Evolutionary conservation across 2,329 filamentous ascomycete genomes (phyloP), one percentile per base, ranked within the genome.

Genomic region (Colletotrichum sp.): DNA sequence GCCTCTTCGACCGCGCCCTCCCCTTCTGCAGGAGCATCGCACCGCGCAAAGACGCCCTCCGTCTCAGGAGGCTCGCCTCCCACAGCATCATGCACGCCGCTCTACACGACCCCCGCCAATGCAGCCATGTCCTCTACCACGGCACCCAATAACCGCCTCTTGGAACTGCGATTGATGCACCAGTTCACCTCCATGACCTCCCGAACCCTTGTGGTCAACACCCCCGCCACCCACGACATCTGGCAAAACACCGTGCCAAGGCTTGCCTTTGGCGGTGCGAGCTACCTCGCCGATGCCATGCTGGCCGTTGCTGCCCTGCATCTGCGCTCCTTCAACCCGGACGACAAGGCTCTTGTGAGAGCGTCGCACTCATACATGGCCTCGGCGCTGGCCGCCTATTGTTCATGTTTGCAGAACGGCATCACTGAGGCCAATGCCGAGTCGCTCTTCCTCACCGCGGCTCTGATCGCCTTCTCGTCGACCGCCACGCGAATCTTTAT

Each of bases 381-480:
- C 5, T 92, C 91, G 15, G 91, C 91, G 5, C 84, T 93, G 55
- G 88, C 89, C 52, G 89, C 92, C 73, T 93, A 93, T 80, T 90
- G 91, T 75, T 85, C 87, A 4, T 87, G 88, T 1, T 84, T 93
- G 34, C 89, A 88, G 60, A 84, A 85, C 36, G 92, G 92, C 30
- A 91, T 93, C 73, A 89, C 88, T 34, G 86, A 89, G 36, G 83
- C 85, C 36, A 93, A 93, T 73, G 91, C 92, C 10, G 91, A 93
- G 80, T 87, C 91, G 1, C 85, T 93, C 2, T 93, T 93, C 78
- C 83, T 93, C 26, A 93, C 91, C 0, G 87, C 91, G 2, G 87
- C 91, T 4, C 85, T 94, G 79, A 91, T 95, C 81, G 86, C 94
- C 80, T 92, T 95, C 82, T 88, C 95, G 82, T 87, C 94, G 78